Conservation (phyloP, 2,329 filamentous ascomycete species). For the Colletotrichum aenigma region DNA sequence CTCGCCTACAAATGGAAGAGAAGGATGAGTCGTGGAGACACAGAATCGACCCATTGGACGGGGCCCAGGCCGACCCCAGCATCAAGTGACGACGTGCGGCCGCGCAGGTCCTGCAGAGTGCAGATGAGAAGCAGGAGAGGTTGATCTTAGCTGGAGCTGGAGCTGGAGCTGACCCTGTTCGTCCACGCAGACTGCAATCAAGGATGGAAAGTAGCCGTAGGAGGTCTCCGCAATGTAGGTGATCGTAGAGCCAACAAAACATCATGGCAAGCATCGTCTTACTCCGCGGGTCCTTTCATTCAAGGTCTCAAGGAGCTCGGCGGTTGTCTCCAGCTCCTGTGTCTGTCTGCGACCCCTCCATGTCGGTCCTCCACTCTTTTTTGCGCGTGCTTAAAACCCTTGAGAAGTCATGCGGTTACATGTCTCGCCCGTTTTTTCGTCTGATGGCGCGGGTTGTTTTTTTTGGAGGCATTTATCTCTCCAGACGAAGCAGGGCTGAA, state of each 20-base stretch:
- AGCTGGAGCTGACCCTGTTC: not conserved
- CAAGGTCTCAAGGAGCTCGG: not conserved
- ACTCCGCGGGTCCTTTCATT: not conserved
- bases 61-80: not conserved
- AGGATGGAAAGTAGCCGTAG: not conserved
- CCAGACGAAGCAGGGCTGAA: not conserved
- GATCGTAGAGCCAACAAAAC: not conserved
- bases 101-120: not conserved
- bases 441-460: not conserved
- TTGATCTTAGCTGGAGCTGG: not conserved
- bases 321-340: not conserved
- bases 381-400: not conserved
- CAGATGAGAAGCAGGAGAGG: not conserved
- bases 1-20: not conserved
- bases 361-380: not conserved
- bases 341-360: not conserved
- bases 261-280: not conserved
- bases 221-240: not conserved
- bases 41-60: not conserved
- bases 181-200: not conserved
- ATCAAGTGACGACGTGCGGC: constrained; percentile 1
- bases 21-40: not conserved
- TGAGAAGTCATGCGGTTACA: constrained; percentile 2
- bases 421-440: constrained; percentile 7
- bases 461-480: not conserved